Evolutionary conservation across 192 early-diverging fungal genomes (phyloP), one percentile per base, ranked within the genome.

Genomic region (Linnemannia schmuckeri): DNA sequence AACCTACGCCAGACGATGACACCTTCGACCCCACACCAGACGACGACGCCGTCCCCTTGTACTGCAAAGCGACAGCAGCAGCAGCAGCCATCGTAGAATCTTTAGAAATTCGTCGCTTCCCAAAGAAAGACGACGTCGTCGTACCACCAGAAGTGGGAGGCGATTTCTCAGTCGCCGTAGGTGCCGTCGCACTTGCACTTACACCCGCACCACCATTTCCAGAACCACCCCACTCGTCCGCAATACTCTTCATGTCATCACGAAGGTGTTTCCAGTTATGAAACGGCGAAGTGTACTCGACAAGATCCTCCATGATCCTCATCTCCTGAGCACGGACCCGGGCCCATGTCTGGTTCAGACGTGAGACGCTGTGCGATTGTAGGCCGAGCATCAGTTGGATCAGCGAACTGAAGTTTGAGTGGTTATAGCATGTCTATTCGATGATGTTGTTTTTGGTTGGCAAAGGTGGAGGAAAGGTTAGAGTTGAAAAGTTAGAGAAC

Each of bases 351-450:
- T 85, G 89, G 41, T 85, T 88, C 35, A 94, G 76, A 18, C 93
- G 82, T 12, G 86, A 85, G 8, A 94, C 90, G 1, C 88, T 77
- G 3, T 91, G 86, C 1, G 92, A 88, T 68, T 93, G 92, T 22
- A 94, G 79, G 13, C 91, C 93, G n/a, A 93, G 76, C 57, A 92
- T 89, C n/a, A 94, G 78, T 74, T 93, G 92, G 46, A 91, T 89
- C 17, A 94, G 63, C 0, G 93, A 92, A 9, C 91, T 90, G 66
- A 93, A 94, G 54, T 94, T 94, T 70, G 90, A 92, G 70, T 91
- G 91, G 61, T 88, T 78, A 37, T 88, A 90, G 61, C 93, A 94
- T 75, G 92, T 93, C 92, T 93, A 71, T 30, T 27, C 41, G 42
- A 35, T 17, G 3, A 42, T 5, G 10, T 41, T 10, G 22, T 7